phyloP scores from a whole-genome alignment of 371 early-diverging fungal species.

The Lichtheimia ramosa region DNA sequence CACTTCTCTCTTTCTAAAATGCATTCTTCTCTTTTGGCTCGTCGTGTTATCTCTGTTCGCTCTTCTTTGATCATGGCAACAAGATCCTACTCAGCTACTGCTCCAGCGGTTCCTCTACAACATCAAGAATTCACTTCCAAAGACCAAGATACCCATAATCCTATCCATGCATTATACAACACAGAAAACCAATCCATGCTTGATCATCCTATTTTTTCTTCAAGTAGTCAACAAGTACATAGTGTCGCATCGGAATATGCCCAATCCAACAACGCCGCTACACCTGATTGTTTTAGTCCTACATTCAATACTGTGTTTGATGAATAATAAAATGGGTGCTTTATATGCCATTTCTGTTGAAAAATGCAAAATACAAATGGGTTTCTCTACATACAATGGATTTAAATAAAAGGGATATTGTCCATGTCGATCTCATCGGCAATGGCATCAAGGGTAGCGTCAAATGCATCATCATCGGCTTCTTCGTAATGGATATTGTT shows the following conservation, averaged over 20 bases:
- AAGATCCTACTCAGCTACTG: not conserved
- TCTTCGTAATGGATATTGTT: slow-evolving; percentile 25
- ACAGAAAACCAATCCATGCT: slow-evolving; percentile 20
- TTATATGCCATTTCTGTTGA: not conserved
- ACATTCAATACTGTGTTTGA: slow-evolving; percentile 30
- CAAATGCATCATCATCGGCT: slow-evolving; percentile 44
- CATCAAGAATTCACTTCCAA: slow-evolving; percentile 3
- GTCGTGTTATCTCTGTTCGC: no score
- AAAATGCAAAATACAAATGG: no score
- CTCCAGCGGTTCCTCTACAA: slow-evolving; percentile 11
- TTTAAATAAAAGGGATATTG: slow-evolving; percentile 52
- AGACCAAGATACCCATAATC: slow-evolving; percentile 34
- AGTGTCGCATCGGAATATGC: slow-evolving; percentile 1
- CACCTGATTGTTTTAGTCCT: slow-evolving; percentile 21
- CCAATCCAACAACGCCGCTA: no score
- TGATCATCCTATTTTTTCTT: slow-evolving; percentile 31
- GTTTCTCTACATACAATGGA: no score
- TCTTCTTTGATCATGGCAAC: no score
- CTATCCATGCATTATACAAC: slow-evolving; percentile 24
- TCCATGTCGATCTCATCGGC: slow-evolving; percentile 56
- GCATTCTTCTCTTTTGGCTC: no score
- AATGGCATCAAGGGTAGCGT: slow-evolving; percentile 35
- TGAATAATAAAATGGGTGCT: slow-evolving; percentile 10
- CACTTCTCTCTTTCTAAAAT: no score
- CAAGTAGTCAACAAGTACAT: slow-evolving; percentile 4